Evolutionary conservation across 257 asterid species (phyloP).

Genomic region (Perilla frutescens): DNA sequence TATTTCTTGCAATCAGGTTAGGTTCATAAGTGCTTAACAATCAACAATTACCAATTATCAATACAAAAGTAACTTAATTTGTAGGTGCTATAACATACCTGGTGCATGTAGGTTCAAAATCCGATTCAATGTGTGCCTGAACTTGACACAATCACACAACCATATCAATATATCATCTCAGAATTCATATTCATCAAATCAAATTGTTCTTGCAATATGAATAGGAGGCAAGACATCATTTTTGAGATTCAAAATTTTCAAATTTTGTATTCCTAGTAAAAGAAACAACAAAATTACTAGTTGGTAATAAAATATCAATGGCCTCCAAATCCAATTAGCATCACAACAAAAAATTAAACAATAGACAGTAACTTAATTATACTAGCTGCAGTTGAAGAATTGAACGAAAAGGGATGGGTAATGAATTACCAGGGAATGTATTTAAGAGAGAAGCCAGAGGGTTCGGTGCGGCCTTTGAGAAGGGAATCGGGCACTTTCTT

Average conservation of each 20-base stretch:
- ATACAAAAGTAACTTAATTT: neutral
- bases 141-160: no score
- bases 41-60: neutral
- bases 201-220: neutral
- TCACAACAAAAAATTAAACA: neutral
- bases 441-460: conserved; percentile 57
- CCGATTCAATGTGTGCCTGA: conserved; percentile 88
- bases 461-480: conserved; percentile 51
- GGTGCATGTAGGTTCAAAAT: conserved; percentile 92
- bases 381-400: neutral
- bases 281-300: neutral
- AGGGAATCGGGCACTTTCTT: conserved; percentile 86
- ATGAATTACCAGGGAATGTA: conserved; percentile 71
- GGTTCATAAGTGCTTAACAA: no score
- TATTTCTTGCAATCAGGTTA: no score
- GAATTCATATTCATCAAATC: neutral
- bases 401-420: neutral
- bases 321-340: neutral
- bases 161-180: neutral
- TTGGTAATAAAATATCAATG: neutral
- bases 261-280: no score
- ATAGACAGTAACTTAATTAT: neutral
- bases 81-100: conserved; percentile 48
- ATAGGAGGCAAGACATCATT: no score
- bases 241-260: no score